Conservation (phyloP, 208 protist species). For the Trypanosoma mega region DNA sequence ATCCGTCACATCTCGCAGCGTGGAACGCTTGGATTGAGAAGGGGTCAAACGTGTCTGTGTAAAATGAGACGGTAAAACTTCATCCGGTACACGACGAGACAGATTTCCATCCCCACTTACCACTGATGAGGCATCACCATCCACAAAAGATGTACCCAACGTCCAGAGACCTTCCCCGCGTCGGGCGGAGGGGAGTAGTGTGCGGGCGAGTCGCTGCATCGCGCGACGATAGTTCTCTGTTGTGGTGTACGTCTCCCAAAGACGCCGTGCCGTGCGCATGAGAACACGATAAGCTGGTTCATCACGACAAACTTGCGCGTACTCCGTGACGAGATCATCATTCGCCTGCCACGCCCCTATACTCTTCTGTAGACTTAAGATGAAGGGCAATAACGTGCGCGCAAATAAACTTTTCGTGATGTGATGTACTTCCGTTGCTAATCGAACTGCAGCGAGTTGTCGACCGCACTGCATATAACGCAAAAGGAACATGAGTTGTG, state of each 20-base stretch:
- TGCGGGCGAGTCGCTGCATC: conserved; percentile 28
- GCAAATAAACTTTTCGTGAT: conserved; percentile 61
- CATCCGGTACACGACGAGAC: too few relatives aligned
- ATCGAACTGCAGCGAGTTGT: conserved; percentile 30
- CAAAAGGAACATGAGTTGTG: conserved; percentile 45
- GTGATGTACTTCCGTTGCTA: conserved; percentile 43
- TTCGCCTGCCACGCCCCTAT: conserved; percentile 20
- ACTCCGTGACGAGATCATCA: conserved; percentile 24
- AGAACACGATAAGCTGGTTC: conserved; percentile 40
- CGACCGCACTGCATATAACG: conserved; percentile 38
- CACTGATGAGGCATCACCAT: background rate
- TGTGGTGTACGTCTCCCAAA: conserved; percentile 41
- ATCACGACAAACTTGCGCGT: conserved; percentile 36
- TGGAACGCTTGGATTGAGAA: background rate
- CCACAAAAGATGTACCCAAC: too few relatives aligned
- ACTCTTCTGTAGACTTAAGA: conserved; percentile 32
- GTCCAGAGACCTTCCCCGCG: too few relatives aligned
- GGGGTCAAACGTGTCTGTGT: background rate
- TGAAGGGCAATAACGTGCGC: conserved; percentile 47
- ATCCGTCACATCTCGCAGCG: conserved; percentile 37
- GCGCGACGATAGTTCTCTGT: conserved; percentile 39
- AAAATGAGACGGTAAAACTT: too few relatives aligned
- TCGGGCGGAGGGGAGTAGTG: conserved; percentile 38
- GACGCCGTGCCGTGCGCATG: conserved; percentile 35
- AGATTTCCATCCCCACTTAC: background rate